Percentiles rank a stretch among this genome's conserved stretches.
These are phyloP conservation scores for Euclidium syriacum DNA, from an alignment of 345 rosid species.

Conservation along the genomic window DNA sequence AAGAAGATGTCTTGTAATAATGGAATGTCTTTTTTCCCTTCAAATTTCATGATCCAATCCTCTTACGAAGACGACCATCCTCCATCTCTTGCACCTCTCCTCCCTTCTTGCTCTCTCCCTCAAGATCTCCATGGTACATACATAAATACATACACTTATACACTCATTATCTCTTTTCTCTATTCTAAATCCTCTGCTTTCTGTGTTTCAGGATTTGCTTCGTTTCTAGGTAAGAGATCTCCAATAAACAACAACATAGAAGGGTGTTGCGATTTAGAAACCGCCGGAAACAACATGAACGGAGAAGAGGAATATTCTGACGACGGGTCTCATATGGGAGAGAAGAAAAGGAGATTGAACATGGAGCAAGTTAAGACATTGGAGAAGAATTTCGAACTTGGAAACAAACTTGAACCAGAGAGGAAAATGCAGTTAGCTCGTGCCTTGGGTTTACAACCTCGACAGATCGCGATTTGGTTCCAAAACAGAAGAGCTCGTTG, in stretches of 20 bases:
- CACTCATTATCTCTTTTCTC: neutral
- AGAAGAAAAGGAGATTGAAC: slow-evolving; percentile 90
- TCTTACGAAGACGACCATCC: slow-evolving; percentile 63
- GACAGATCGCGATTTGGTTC: slow-evolving; percentile 98
- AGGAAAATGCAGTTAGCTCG: slow-evolving; percentile 96
- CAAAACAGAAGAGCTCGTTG: slow-evolving; percentile 96
- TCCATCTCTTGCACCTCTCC: slow-evolving; percentile 40
- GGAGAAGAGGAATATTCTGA: slow-evolving; percentile 86
- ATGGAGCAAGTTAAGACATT: slow-evolving; percentile 92
- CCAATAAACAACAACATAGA: slow-evolving; percentile 47
- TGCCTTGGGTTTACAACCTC: slow-evolving; percentile 89
- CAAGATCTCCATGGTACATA: slow-evolving; percentile 76
- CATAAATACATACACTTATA: neutral
- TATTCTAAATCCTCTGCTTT: neutral
- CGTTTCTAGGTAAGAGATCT: slow-evolving; percentile 82
- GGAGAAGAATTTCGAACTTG: slow-evolving; percentile 92
- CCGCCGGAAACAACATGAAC: slow-evolving; percentile 29
- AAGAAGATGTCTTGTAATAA: slow-evolving; percentile 67
- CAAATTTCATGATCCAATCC: slow-evolving; percentile 82
- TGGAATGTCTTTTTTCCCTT: slow-evolving; percentile 83
- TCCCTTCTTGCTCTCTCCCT: slow-evolving; percentile 62
- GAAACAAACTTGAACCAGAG: slow-evolving; percentile 97
- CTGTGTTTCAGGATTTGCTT: slow-evolving; percentile 56
- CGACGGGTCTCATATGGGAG: slow-evolving; percentile 93
- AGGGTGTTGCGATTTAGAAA: slow-evolving; percentile 43